phyloP scores from a whole-genome alignment of 768 basidiomycete species.

The Termitomyces sp. region DNA sequence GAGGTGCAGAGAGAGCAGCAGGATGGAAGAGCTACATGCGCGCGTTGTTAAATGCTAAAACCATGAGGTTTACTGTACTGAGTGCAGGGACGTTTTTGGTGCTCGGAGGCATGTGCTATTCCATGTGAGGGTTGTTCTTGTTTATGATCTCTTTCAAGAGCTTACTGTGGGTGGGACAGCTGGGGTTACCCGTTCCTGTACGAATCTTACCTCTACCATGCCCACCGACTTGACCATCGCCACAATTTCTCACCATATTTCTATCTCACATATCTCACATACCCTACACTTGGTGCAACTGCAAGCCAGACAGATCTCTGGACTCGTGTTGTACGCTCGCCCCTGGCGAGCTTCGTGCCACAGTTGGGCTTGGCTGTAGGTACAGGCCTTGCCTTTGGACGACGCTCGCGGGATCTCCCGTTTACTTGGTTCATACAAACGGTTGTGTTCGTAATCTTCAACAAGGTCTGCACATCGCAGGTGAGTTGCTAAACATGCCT shows the following conservation, averaged over 20 bases:
- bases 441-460: constrained; percentile 87
- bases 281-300: constrained; percentile 36
- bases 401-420: constrained; percentile 51
- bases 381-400: constrained; percentile 68
- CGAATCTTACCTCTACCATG: constrained; percentile 91
- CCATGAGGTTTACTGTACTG: constrained; percentile 60
- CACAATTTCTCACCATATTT: constrained; percentile 99
- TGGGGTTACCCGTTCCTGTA: constrained; percentile 94
- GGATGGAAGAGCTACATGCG: constrained; percentile 25
- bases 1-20: constrained; percentile 10
- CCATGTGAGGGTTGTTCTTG: constrained; percentile 47
- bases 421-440: constrained; percentile 95
- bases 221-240: constrained; percentile 87
- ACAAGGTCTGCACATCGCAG: constrained; percentile 98
- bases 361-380: constrained; percentile 72
- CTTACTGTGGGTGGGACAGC: constrained; percentile 32
- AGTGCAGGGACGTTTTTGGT: constrained; percentile 63
- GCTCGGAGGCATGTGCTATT: constrained; percentile 63
- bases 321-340: constrained; percentile 53
- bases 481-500: constrained; percentile 29
- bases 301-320: constrained; percentile 20
- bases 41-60: constrained; percentile 41
- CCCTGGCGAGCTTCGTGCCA: constrained; percentile 77
- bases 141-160: background rate
- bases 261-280: constrained; percentile 88